phyloP scores from a whole-genome alignment of 768 basidiomycete species.

The Suillus subalutaceus region DNA sequence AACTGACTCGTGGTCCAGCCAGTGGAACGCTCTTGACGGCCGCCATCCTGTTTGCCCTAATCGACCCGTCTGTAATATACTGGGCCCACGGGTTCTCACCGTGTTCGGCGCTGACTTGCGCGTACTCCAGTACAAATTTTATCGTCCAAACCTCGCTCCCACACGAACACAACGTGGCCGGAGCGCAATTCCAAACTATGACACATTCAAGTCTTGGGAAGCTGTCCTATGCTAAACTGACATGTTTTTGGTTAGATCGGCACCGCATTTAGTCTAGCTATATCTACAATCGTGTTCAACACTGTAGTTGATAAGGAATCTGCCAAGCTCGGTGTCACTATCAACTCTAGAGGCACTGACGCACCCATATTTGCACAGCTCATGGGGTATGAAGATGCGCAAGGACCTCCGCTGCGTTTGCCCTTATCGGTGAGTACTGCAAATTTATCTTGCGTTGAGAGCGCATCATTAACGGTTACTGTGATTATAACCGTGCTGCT shows the following conservation, averaged over 20 bases:
- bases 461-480: too few species aligned
- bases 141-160: conserved; percentile 59
- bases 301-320: conserved; percentile 39
- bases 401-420: too few species aligned
- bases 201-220: conserved; percentile 50
- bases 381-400: too few species aligned
- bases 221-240: background rate
- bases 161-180: conserved; percentile 75
- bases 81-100: conserved; percentile 65
- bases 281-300: conserved; percentile 63
- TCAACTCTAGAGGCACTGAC: conserved; percentile 18
- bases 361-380: too few species aligned
- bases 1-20: conserved; percentile 29
- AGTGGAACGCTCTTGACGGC: conserved; percentile 64
- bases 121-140: conserved; percentile 76
- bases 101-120: conserved; percentile 76
- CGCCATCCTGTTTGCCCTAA: conserved; percentile 68
- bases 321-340: conserved; percentile 31
- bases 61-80: conserved; percentile 56
- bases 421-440: too few species aligned
- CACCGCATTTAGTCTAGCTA: conserved; percentile 53
- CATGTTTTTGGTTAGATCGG: conserved; percentile 51
- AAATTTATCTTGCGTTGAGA: too few species aligned
- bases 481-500: too few species aligned
- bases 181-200: conserved; percentile 77